Base-by-base conservation (phyloP, 2,329 filamentous ascomycete genomes). In the Lasiodiplodia sp. region DNA sequence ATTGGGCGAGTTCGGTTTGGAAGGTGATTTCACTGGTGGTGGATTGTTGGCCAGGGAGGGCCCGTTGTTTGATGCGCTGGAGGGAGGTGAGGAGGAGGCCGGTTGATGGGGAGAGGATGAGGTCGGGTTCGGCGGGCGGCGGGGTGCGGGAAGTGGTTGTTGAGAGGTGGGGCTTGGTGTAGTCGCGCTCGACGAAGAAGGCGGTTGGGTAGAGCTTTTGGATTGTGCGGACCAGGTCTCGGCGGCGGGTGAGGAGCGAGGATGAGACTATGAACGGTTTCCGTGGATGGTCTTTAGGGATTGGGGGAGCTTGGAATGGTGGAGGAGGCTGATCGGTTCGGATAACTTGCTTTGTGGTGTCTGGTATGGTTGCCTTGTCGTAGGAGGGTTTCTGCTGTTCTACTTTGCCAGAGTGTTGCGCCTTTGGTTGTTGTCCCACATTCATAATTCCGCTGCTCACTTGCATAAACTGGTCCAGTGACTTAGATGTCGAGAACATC, bases 81-180 rank as follows among this genome's bases (percentile, higher is more conserved):
- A 94, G 81, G 0, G 87, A 92, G 0, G 92, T 92, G 23, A 92
- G 75, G 0, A 97, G 78, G 2, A 97, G 80, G 0, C 92, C 93
- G 0, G 87, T 88, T 0, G 83, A 84, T 0, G 92, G 88, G 0
- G 92, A 92, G 5, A 94, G 73, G 0, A 91, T 86, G 3, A 97
- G 79, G 73, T 97, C 94, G 2, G 92, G 90, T 76, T 93, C 91
- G 6, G 82, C 79, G 0, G 57, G 37, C 23, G 71, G 55, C 0
- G 31, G 16, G 7, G 5, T 4, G 53, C 31, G 21, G 7, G 18
- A 12, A 18, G 6, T 52, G 12, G 49, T 38, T 44, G 44, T 14
- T 4, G 40, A 12, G 8, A 71, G 75, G 64, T 75, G 72, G 4
- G 73, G 72, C 11, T 74, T 65, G 4, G 77, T 77, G 69, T 88